phyloP scores from a whole-genome alignment of 495 filamentous ascomycete species.

The Podospora appendiculata region DNA sequence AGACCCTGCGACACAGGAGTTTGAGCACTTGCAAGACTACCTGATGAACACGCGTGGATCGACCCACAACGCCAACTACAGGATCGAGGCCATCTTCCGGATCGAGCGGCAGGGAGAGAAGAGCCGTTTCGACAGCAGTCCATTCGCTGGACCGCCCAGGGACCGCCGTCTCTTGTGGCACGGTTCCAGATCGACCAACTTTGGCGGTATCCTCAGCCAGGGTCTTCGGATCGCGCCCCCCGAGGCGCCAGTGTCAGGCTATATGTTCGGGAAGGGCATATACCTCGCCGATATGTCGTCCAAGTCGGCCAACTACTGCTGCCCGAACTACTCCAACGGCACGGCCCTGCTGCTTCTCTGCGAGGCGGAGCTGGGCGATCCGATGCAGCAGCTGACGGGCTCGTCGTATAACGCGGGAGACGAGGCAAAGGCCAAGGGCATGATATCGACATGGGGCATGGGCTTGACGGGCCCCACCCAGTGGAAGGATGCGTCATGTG shows the following conservation, averaged over 20 bases:
- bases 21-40: slow-evolving; percentile 54
- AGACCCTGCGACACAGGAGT: slow-evolving; percentile 52
- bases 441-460: slow-evolving; percentile 58
- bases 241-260: slow-evolving; percentile 69
- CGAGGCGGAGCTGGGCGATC: slow-evolving; percentile 69
- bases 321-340: slow-evolving; percentile 31
- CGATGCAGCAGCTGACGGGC: slow-evolving; percentile 49
- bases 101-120: slow-evolving; percentile 69
- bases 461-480: slow-evolving; percentile 50
- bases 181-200: slow-evolving; percentile 71
- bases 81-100: slow-evolving; percentile 73
- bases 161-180: slow-evolving; percentile 80
- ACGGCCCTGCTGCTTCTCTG: slow-evolving; percentile 60
- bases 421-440: slow-evolving; percentile 49
- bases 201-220: slow-evolving; percentile 73
- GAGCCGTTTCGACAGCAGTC: slow-evolving; percentile 55
- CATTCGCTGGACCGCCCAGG: slow-evolving; percentile 28
- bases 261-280: slow-evolving; percentile 82
- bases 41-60: slow-evolving; percentile 55
- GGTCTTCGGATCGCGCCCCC: slow-evolving; percentile 82
- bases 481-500: slow-evolving; percentile 69
- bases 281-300: slow-evolving; percentile 77
- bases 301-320: slow-evolving; percentile 73
- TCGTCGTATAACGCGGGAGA: slow-evolving; percentile 54
- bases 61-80: slow-evolving; percentile 53